These are phyloP conservation scores for Trichophyton schoenleinii DNA, from an alignment of 2,329 filamentous ascomycete genomes.

Conservation along the genomic window DNA sequence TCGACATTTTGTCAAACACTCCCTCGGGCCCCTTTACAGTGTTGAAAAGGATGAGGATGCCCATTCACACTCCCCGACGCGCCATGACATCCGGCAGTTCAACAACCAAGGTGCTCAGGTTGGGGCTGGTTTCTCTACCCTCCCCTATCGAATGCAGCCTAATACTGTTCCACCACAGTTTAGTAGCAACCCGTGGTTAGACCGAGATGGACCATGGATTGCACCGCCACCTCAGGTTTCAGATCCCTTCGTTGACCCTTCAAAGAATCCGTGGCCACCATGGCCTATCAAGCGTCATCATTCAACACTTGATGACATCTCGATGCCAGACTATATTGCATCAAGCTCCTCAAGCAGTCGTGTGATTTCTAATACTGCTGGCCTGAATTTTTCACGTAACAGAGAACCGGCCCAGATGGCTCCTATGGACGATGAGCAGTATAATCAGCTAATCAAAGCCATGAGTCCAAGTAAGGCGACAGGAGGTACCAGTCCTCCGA, in stretches of 20 bases:
- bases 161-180: constrained; percentile 17
- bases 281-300: constrained; percentile 19
- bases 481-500: constrained; percentile 21
- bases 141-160: constrained; percentile 23
- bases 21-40: constrained; percentile 17
- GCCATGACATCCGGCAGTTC: constrained; percentile 18
- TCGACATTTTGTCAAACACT: constrained; percentile 27
- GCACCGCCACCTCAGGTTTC: constrained; percentile 19
- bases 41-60: constrained; percentile 38
- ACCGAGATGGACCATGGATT: constrained; percentile 20
- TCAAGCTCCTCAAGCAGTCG: constrained; percentile 31
- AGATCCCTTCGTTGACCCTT: constrained; percentile 34
- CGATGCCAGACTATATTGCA: constrained; percentile 38
- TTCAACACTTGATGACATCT: constrained; percentile 33
- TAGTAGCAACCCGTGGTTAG: constrained; percentile 11
- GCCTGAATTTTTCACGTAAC: constrained; percentile 31
- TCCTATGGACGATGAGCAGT: constrained; percentile 27
- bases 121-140: constrained; percentile 15
- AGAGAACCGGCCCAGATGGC: constrained; percentile 26
- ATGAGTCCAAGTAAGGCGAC: constrained; percentile 25
- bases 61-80: constrained; percentile 52
- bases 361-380: constrained; percentile 30
- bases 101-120: constrained; percentile 16
- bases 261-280: constrained; percentile 17
- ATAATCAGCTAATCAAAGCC: constrained; percentile 26